These are phyloP conservation scores for Colletotrichum costaricense DNA, from an alignment of 2,329 filamentous ascomycete species.

Conservation along the genomic window DNA sequence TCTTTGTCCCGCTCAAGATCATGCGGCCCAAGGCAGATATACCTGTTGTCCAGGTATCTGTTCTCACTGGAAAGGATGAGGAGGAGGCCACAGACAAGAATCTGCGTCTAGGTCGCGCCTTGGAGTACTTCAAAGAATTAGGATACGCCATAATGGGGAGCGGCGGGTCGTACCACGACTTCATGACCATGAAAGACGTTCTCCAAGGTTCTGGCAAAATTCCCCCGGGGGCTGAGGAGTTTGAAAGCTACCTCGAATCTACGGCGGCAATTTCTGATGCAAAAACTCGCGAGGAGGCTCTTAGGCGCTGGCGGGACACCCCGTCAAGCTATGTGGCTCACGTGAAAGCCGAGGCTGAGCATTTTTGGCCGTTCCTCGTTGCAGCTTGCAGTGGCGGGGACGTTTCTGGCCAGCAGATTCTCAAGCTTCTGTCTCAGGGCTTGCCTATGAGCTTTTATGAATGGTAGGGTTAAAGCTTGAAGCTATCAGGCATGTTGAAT, in stretches of 20 bases:
- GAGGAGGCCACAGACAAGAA: background rate
- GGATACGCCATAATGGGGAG: background rate
- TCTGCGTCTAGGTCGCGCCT: background rate
- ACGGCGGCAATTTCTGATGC: background rate
- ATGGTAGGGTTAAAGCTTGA: too few species aligned
- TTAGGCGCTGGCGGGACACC: background rate
- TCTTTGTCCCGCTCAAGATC: background rate
- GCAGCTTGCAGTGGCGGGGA: background rate
- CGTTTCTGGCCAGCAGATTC: background rate
- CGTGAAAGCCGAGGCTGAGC: background rate
- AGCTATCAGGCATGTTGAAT: too few species aligned
- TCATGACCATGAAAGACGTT: background rate
- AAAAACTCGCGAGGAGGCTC: background rate
- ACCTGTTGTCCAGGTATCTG: background rate
- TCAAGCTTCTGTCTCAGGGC: background rate
- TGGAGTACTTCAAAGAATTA: background rate
- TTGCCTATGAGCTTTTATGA: background rate
- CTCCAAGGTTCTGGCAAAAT: background rate
- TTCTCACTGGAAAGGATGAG: background rate
- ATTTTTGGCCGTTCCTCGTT: background rate
- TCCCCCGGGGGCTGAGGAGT: background rate
- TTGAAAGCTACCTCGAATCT: background rate
- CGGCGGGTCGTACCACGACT: background rate
- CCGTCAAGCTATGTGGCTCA: background rate
- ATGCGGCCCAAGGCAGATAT: background rate